These are phyloP conservation scores for Saprolegnia diclina DNA, from an alignment of 352 stramenopile species.

Conservation along the genomic window DNA sequence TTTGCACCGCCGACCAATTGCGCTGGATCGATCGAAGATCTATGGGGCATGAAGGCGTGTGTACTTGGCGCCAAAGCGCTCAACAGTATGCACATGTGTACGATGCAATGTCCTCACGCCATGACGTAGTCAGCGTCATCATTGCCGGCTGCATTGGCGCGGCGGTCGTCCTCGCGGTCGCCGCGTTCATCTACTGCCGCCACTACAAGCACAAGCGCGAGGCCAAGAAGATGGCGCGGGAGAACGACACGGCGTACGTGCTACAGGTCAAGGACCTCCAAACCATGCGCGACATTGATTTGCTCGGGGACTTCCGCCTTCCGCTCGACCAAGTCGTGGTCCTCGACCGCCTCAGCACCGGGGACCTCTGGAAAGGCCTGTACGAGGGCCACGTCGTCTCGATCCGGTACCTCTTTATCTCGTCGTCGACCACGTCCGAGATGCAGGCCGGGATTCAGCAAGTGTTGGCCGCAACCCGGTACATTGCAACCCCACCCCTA, in stretches of 20 bases:
- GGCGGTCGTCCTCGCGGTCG: background rate
- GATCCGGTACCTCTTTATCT: constrained; percentile 8
- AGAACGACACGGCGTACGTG: constrained; percentile 4
- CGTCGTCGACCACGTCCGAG: background rate
- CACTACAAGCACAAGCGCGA: background rate
- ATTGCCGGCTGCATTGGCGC: background rate
- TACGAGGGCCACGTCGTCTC: constrained; percentile 6
- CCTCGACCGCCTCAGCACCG: constrained; percentile 1
- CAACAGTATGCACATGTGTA: background rate
- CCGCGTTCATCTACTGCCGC: background rate
- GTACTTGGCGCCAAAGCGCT: background rate
- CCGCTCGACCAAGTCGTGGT: constrained; percentile 5
- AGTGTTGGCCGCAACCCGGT: background rate
- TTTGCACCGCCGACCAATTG: background rate
- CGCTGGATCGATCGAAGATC: background rate
- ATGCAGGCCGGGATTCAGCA: constrained; percentile 7
- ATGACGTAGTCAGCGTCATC: background rate
- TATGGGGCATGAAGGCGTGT: constrained; percentile 6
- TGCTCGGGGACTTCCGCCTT: background rate
- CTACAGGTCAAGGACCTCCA: constrained; percentile 3
- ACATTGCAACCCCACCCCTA: background rate
- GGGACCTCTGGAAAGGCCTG: constrained; percentile 3
- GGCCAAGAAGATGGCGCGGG: background rate
- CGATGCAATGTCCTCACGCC: background rate
- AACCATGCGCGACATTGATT: constrained; percentile 8